Percentiles rank a stretch among this genome's conserved stretches.
Evolutionary conservation across 108 stramenopile genomes (phyloP).

Genomic region (Nitzschia sp.): DNA sequence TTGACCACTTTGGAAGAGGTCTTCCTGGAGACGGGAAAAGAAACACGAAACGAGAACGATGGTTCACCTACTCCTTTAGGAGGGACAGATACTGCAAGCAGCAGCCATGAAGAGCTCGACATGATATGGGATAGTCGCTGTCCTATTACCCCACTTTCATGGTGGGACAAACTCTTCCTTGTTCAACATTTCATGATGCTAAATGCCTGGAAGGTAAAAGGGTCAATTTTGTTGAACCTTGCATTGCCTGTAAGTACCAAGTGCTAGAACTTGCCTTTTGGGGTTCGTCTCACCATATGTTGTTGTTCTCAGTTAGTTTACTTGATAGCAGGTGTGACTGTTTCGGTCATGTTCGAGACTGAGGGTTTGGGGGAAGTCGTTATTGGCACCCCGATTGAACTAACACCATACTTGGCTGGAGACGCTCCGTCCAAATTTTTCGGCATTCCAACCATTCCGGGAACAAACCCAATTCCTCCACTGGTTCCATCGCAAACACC

Average conservation of each 20-base stretch:
- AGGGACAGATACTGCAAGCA: not conserved
- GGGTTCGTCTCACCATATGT: not conserved
- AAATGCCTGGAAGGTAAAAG: constrained; percentile 36
- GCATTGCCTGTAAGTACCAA: constrained; percentile 18
- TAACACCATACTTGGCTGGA: not conserved
- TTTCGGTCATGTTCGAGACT: not conserved
- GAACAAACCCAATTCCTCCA: constrained; percentile 2
- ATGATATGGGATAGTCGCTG: constrained; percentile 30
- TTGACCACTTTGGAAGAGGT: constrained; percentile 46
- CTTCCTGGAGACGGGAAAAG: constrained; percentile 45
- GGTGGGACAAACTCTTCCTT: constrained; percentile 17
- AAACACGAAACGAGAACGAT: constrained; percentile 26
- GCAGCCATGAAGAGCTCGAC: not conserved
- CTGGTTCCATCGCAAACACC: constrained; percentile 8
- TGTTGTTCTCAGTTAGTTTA: constrained; percentile 22
- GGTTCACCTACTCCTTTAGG: not conserved
- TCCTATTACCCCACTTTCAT: constrained; percentile 4
- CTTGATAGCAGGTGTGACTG: constrained; percentile 27
- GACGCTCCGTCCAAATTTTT: constrained; percentile 6
- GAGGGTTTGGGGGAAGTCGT: constrained; percentile 15
- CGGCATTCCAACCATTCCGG: constrained; percentile 11
- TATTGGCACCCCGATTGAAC: constrained; percentile 2
- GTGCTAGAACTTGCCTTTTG: not conserved
- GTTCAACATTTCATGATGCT: constrained; percentile 31
- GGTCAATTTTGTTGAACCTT: constrained; percentile 30